Base-by-base conservation (phyloP, 345 rosid species). In the Gossypium turneri region DNA sequence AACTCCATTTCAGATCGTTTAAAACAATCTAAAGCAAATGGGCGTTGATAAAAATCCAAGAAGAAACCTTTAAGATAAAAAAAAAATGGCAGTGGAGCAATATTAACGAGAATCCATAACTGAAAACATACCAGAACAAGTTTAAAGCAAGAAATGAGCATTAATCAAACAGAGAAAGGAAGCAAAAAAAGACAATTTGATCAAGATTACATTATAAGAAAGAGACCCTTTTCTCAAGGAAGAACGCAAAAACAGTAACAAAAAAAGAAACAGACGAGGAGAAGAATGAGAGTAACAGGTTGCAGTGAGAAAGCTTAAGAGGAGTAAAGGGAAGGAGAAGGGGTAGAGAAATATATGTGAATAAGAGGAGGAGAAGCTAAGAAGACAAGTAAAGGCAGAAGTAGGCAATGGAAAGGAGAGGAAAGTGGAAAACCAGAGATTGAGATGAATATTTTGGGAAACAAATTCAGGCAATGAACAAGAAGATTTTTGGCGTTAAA, bases 91-190 rank as follows among this genome's bases (percentile, higher is more conserved):
- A 45, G 43, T 29, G 25, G 48, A 60, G 55, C 71, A 50, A 77
- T 60, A 79, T 74, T 80, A 88, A 80, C 89, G 91, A 75, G 56
- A 78, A 76, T 43, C 67, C 88, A 84, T 83, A 74, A 34, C 64
- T 65, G 73, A 77, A 75, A 76, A 57, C 57, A 66, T 58, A 57
- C 12, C 43, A 70, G 72, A 17, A 68, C 25, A 44, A 76, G 62
- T 52, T 76, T 64, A 79, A 11, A 63, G 19, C 38, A 82, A 43
- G 73, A 82, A 76, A 76, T 56, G 90, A 81, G 75, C 79, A 76
- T 77, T 69, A 45, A 79, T 48, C 69, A 67, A 80, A 57, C 53
- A 76, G 45, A 65, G 29, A 57, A 62, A 62, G 43, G 55, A 81
- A 29, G 12, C 7, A 41, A 67, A 15, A 25, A 67, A 15, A 25